A percentile compares a stretch with the other conserved stretches of the same genome.
These are phyloP conservation scores for Flagelloscypha sp. DNA, from an alignment of 768 basidiomycete genomes.

Conservation along the genomic window DNA sequence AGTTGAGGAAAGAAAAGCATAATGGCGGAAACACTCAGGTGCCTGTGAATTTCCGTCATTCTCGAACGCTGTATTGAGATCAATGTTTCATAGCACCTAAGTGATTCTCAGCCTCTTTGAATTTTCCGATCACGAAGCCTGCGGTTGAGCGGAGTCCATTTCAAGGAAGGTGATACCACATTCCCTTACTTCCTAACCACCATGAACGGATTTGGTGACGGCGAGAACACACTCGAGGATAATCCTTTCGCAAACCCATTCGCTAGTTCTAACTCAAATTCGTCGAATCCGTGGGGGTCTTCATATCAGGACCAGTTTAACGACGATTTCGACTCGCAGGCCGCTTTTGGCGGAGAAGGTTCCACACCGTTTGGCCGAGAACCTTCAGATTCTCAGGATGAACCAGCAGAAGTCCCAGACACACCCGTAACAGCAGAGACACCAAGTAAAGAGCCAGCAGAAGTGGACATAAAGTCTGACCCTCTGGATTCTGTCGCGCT, in stretches of 20 bases:
- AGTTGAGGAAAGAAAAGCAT: no score
- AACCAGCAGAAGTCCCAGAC: constrained; percentile 16
- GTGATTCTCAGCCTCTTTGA: no score
- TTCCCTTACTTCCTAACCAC: neutral
- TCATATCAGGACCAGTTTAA: constrained; percentile 30
- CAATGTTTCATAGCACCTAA: no score
- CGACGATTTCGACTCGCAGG: constrained; percentile 11
- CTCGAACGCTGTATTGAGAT: no score
- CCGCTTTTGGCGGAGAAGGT: constrained; percentile 19
- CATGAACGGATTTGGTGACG: constrained; percentile 78
- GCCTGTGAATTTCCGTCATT: no score
- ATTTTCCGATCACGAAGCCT: no score
- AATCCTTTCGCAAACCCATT: constrained; percentile 76
- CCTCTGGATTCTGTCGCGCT: constrained; percentile 33
- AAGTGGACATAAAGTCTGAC: constrained; percentile 20
- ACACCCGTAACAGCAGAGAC: constrained; percentile 25
- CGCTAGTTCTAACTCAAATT: constrained; percentile 48
- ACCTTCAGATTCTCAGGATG: constrained; percentile 24
- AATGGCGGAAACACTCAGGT: no score
- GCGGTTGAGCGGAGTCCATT: no score
- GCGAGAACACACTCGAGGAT: constrained; percentile 54
- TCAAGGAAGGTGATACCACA: no score
- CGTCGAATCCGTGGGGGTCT: constrained; percentile 72
- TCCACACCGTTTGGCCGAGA: constrained; percentile 20
- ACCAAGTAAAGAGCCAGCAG: constrained; percentile 17